phyloP scores from a whole-genome alignment of 2,329 filamentous ascomycete species.

The Botrytis cinerea region DNA sequence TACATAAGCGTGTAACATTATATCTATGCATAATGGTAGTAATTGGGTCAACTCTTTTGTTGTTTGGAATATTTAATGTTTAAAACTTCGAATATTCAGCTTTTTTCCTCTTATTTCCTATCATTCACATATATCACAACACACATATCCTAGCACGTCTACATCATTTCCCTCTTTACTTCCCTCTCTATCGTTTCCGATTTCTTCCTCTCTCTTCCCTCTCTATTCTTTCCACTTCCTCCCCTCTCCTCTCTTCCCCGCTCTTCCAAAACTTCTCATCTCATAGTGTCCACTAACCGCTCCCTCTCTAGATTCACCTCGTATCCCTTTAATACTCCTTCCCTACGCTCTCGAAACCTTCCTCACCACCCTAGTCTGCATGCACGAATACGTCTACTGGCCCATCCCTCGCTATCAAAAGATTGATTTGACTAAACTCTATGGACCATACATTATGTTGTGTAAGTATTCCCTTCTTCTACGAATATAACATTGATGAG shows the following conservation, averaged over 20 bases:
- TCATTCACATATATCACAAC: background rate
- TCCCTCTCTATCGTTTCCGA: background rate
- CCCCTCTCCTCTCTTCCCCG: background rate
- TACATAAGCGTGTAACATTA: background rate
- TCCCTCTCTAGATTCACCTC: conserved; percentile 52
- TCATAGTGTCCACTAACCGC: conserved; percentile 13
- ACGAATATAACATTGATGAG: background rate
- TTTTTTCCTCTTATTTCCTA: background rate
- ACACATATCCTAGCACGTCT: background rate
- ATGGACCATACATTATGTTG: conserved; percentile 57
- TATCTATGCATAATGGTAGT: background rate
- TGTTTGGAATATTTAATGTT: background rate
- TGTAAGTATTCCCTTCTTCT: conserved; percentile 46
- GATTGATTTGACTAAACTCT: conserved; percentile 52
- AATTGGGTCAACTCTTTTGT: background rate
- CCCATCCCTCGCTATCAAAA: conserved; percentile 49
- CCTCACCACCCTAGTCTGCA: conserved; percentile 62
- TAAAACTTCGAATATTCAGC: background rate
- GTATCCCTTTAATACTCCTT: conserved; percentile 60
- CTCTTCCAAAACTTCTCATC: background rate
- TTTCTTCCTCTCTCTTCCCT: no score
- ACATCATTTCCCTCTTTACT: no score
- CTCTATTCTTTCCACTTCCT: no score
- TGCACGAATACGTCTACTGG: conserved; percentile 63
- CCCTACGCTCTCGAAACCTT: conserved; percentile 60